phyloP scores from a whole-genome alignment of 331 rosid species.

The Cucumis variabilis region DNA sequence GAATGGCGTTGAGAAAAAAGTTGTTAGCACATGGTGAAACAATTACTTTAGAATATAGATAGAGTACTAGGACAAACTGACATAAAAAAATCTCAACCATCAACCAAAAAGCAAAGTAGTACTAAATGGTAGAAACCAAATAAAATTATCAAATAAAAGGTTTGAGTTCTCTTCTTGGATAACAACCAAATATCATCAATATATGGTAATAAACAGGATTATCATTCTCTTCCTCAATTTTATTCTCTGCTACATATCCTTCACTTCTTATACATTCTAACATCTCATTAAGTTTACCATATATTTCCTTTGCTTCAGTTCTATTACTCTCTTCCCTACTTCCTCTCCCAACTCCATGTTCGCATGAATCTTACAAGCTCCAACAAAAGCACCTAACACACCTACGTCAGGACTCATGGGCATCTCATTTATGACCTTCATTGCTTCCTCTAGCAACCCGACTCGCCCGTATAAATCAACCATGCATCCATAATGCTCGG shows the following conservation, averaged over 20 bases:
- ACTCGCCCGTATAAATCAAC: constrained; percentile 69
- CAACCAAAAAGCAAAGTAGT: no score
- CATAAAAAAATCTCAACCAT: no score
- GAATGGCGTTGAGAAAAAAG: no score
- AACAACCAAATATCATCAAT: no score
- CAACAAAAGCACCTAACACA: constrained; percentile 70
- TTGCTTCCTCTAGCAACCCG: constrained; percentile 61
- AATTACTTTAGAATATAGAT: no score
- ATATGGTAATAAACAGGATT: constrained; percentile 52
- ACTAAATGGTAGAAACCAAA: no score
- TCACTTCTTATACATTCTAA: constrained; percentile 44
- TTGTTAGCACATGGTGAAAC: no score
- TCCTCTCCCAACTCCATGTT: constrained; percentile 55
- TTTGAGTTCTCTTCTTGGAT: no score
- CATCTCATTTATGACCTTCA: constrained; percentile 51
- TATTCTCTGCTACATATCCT: constrained; percentile 52
- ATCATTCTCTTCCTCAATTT: constrained; percentile 57
- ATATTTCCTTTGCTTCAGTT: constrained; percentile 48
- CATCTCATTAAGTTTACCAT: constrained; percentile 61
- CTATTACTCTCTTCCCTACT: constrained; percentile 56
- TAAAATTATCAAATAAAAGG: no score
- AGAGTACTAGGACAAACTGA: no score
- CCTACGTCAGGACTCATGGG: constrained; percentile 66
- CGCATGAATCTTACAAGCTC: constrained; percentile 73
- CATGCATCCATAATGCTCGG: constrained; percentile 70